Conservation (phyloP, 2,329 filamentous ascomycete genomes). For the Hypoxylon sp. region DNA sequence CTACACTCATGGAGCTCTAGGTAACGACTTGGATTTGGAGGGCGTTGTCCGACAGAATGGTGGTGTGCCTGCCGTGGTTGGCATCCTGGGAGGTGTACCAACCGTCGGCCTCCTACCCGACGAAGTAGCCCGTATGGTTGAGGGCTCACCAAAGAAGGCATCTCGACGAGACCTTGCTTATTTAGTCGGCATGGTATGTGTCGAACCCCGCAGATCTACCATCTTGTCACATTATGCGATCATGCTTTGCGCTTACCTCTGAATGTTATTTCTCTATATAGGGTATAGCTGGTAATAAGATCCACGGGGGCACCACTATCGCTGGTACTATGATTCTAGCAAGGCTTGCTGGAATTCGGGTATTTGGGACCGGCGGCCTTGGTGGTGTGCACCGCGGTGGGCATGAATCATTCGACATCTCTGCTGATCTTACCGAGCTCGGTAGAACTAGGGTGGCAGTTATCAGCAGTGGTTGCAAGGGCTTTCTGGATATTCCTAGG, state of each 20-base stretch:
- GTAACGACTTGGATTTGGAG: conserved; percentile 80
- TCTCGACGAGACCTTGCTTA: conserved; percentile 90
- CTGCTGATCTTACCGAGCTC: conserved; percentile 94
- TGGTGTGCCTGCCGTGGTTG: conserved; percentile 90
- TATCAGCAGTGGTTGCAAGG: conserved; percentile 92
- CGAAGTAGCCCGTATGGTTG: conserved; percentile 81
- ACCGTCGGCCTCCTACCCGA: conserved; percentile 81
- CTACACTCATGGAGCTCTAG: conserved; percentile 93
- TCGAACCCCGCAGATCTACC: conserved; percentile 16
- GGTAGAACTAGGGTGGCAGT: conserved; percentile 91
- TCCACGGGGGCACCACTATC: conserved; percentile 93
- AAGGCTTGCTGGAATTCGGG: conserved; percentile 85
- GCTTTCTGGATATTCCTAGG: conserved; percentile 91
- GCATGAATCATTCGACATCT: conserved; percentile 90
- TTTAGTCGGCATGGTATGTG: conserved; percentile 79
- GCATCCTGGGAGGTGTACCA: conserved; percentile 85
- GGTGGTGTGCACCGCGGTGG: conserved; percentile 94
- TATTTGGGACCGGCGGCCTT: conserved; percentile 95
- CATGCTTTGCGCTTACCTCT: conserved; percentile 28
- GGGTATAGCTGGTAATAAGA: conserved; percentile 75
- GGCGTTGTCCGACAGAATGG: conserved; percentile 85
- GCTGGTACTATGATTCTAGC: conserved; percentile 94
- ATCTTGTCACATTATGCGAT: conserved; percentile 4
- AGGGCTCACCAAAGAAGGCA: conserved; percentile 80
- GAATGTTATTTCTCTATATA: conserved; percentile 52